A percentile compares a stretch with the other conserved stretches of the same genome.
Evolutionary conservation across 495 filamentous ascomycete genomes (phyloP).

Genomic region (Amniculicola lignicola): DNA sequence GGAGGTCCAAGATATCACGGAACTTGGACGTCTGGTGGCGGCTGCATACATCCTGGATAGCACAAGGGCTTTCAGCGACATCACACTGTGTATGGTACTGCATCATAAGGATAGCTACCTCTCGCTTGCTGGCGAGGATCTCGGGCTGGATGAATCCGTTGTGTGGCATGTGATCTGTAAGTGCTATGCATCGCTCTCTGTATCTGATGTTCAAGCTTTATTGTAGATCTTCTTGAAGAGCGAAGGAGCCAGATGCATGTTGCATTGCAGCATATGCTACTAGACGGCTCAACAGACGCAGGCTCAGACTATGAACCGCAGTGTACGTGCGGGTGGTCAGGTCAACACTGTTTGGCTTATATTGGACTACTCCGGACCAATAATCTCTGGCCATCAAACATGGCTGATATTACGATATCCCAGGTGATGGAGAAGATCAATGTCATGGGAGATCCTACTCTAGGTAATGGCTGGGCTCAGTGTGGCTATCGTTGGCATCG

Average conservation of each 20-base stretch:
- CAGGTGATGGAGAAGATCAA: neutral
- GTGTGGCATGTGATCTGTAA: neutral
- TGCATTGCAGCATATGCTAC: too few species aligned
- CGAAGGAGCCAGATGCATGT: neutral
- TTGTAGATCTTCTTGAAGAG: neutral
- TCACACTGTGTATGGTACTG: conserved; percentile 1
- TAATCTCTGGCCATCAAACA: neutral
- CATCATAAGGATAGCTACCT: conserved; percentile 5
- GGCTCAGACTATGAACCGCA: too few species aligned
- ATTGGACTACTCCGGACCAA: neutral
- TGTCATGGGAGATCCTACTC: neutral
- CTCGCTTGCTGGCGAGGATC: neutral
- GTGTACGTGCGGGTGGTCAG: too few species aligned
- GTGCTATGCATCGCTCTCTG: neutral
- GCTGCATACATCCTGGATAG: conserved; percentile 13
- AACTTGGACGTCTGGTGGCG: conserved; percentile 5
- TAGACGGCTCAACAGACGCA: too few species aligned
- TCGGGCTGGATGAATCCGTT: neutral
- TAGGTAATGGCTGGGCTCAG: neutral
- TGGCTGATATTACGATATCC: neutral
- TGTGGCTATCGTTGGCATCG: neutral
- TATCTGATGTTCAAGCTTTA: neutral
- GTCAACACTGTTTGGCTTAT: neutral
- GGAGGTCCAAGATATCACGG: neutral
- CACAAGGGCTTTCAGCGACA: conserved; percentile 1